phyloP scores from a whole-genome alignment of 176 grass and related monocot genomes.

The Oryza brachyantha region DNA sequence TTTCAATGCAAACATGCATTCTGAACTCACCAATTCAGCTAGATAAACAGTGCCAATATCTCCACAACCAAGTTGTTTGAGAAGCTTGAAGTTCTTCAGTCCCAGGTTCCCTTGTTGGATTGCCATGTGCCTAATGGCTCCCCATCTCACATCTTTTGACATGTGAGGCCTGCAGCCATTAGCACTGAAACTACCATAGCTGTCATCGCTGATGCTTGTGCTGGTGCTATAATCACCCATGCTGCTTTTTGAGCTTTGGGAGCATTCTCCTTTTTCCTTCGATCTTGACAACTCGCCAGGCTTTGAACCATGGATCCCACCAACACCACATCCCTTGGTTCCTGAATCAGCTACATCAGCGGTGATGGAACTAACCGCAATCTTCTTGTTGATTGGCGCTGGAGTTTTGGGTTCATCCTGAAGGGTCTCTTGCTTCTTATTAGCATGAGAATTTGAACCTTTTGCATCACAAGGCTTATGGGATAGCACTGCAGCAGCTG shows the following conservation, averaged over 20 bases:
- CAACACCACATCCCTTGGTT: conserved; percentile 36
- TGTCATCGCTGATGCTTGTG: conserved; percentile 92
- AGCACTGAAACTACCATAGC: conserved; percentile 66
- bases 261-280: conserved; percentile 92
- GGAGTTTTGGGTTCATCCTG: conserved; percentile 55
- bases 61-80: conserved; percentile 89
- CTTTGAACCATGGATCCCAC: conserved; percentile 35
- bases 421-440: conserved; percentile 30
- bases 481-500: conserved; percentile 19
- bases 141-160: conserved; percentile 95
- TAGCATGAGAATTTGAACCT: conserved; percentile 20
- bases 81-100: conserved; percentile 92
- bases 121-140: conserved; percentile 57
- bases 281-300: conserved; percentile 48
- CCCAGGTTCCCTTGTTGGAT: conserved; percentile 75
- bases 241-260: conserved; percentile 96
- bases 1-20: conserved; percentile 95
- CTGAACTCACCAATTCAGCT: conserved; percentile 72
- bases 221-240: conserved; percentile 95
- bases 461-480: conserved; percentile 44
- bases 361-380: background rate
- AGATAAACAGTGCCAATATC: conserved; percentile 99
- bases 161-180: conserved; percentile 88
- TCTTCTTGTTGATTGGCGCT: conserved; percentile 39
- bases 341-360: conserved; percentile 30